phyloP scores from a whole-genome alignment of 2,329 filamentous ascomycete genomes.

The Cadophora sp. region DNA sequence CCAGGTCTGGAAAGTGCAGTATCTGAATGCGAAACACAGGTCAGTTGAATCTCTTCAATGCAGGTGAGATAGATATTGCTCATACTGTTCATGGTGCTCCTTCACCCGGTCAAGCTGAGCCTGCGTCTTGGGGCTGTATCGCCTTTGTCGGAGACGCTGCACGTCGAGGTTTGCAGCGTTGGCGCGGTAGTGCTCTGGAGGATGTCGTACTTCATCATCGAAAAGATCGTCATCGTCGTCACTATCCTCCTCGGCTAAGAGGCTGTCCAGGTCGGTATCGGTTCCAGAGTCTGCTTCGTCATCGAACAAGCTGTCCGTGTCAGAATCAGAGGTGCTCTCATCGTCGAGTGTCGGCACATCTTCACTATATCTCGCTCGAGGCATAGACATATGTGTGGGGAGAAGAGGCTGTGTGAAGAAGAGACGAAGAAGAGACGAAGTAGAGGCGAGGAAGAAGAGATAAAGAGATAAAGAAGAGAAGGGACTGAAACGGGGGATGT shows the following conservation, averaged over 20 bases:
- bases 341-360: background rate
- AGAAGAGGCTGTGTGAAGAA: constrained; percentile 11
- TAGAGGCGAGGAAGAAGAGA: background rate
- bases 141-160: background rate
- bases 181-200: background rate
- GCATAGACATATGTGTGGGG: background rate
- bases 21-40: constrained; percentile 1
- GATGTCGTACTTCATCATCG: constrained; percentile 5
- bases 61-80: constrained; percentile 4
- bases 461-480: background rate
- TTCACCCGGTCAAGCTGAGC: constrained; percentile 7
- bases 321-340: constrained; percentile 3
- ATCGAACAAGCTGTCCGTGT: constrained; percentile 9
- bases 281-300: background rate
- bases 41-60: background rate
- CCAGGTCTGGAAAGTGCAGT: background rate
- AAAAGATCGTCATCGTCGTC: background rate
- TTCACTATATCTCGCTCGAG: constrained; percentile 11
- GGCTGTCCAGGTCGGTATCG: constrained; percentile 2
- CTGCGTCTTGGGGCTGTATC: constrained; percentile 7
- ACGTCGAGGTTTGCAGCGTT: constrained; percentile 8
- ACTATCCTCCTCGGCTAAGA: background rate
- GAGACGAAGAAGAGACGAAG: constrained; percentile 10
- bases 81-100: constrained; percentile 5
- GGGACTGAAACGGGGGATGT: background rate